A percentile compares a stretch with the other conserved stretches of the same genome.
Evolutionary conservation across 352 stramenopile species (phyloP).

Genomic region (Phytophthora pisi): DNA sequence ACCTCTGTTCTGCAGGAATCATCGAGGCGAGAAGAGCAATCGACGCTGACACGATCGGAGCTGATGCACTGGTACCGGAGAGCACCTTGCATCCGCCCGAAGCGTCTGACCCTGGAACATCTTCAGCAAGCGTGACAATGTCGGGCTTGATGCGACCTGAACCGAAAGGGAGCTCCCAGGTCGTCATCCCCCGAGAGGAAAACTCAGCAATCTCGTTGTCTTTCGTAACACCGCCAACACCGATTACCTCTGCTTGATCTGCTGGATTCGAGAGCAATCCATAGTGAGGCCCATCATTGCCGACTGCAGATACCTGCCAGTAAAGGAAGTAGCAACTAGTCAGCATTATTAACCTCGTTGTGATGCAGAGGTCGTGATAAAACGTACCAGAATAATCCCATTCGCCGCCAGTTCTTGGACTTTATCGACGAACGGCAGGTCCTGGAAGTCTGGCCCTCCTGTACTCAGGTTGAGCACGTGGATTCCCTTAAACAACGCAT

Average conservation of each 20-base stretch:
- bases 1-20: conserved; percentile 53
- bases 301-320: conserved; percentile 74
- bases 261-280: conserved; percentile 86
- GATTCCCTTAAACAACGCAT: conserved; percentile 75
- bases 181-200: conserved; percentile 86
- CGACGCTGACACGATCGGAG: conserved; percentile 79
- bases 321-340: not conserved
- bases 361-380: not conserved
- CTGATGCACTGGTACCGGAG: conserved; percentile 85
- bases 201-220: conserved; percentile 73
- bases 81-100: conserved; percentile 62
- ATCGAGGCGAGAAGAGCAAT: conserved; percentile 83
- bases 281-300: conserved; percentile 86
- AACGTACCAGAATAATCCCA: conserved; percentile 72
- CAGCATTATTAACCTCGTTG: conserved; percentile 1
- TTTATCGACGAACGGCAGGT: conserved; percentile 90
- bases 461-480: conserved; percentile 90
- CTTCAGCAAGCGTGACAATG: conserved; percentile 70
- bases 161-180: conserved; percentile 82
- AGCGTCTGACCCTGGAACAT: conserved; percentile 66
- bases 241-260: conserved; percentile 86
- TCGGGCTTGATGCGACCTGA: conserved; percentile 89
- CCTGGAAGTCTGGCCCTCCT: conserved; percentile 84
- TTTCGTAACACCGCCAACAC: conserved; percentile 73
- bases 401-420: conserved; percentile 81